Evolutionary conservation across 1,284 basidiomycete species (phyloP), one percentile per base, ranked within the genome.

Genomic region (Xerocomus cyaneibrunnescens): DNA sequence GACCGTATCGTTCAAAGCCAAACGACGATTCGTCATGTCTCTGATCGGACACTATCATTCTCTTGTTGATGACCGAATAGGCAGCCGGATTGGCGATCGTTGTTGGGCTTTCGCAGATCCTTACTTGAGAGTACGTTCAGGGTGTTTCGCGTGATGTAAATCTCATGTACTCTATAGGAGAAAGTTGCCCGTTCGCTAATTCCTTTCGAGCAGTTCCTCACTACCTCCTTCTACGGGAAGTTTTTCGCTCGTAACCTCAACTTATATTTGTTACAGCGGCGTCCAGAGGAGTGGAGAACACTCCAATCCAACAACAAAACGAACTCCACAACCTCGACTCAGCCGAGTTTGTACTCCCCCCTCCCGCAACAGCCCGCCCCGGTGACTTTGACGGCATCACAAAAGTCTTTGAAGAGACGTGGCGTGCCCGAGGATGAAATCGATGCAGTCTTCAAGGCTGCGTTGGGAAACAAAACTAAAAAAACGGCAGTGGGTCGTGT

Each of bases 41-140:
- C 84, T 95, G 58, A 81, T 93, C 38, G 89, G 86, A 3, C 78
- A 85, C 51, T 96, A 87, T 68, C 84, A 88, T 62, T 64, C 72
- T 27, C 81, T 98, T 21, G 89, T 90, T 3, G 85, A 94, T 65
- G 91, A 96, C 66, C 83, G 89, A 22, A 84, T 96, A 57, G 94
- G 95, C 42, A 92, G 89, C 60, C 80, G 92, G 45, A 85, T 98
- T 1, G 91, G 84, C 3, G 94, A 95, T 62, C 83, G 87, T 22
- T 89, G 88, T 59, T 98, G 92, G 91, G 82, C 79, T 1, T 83
- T 81, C 52, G 87, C 91, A 14, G 95, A 98, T 72, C 88, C 92
- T 1, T 97, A 89, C 72, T 78, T 96, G 59, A 94, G 89, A 76
- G 92, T 92, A 56, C 22, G 77, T 66, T 38, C 14, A n/a, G 32